Percentiles rank a stretch among this genome's conserved stretches.
Evolutionary conservation across 1,139 yeast genomes (phyloP).

Genomic region (Blastobotrys illinoisensis): DNA sequence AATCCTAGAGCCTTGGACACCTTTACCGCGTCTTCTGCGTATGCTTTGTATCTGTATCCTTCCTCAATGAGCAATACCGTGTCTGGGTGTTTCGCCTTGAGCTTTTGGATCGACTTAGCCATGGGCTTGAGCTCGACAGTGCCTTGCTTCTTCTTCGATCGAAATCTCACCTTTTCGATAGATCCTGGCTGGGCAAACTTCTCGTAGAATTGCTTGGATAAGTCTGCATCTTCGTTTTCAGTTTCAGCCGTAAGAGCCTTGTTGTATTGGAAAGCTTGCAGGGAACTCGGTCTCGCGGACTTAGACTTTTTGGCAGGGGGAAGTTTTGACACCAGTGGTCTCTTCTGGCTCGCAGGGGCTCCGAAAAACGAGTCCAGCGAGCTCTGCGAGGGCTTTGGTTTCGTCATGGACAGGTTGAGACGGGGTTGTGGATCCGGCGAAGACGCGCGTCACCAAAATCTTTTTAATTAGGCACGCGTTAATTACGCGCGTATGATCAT

Average conservation of each 20-base stretch:
- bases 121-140: slow-evolving; percentile 5
- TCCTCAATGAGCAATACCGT: slow-evolving; percentile 76
- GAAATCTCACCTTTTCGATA: slow-evolving; percentile 6
- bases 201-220: not conserved
- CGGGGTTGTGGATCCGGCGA: not conserved
- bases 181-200: slow-evolving; percentile 8
- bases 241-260: not conserved
- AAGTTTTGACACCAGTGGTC: not conserved
- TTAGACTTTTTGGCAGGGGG: not conserved
- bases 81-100: slow-evolving; percentile 56
- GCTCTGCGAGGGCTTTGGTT: not conserved
- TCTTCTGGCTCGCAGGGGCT: not conserved
- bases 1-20: slow-evolving; percentile 65
- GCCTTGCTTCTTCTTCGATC: slow-evolving; percentile 6
- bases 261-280: not conserved
- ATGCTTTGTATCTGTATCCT: slow-evolving; percentile 85
- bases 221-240: not conserved
- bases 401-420: not conserved
- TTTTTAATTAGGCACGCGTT: not conserved
- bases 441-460: not conserved
- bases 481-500: not conserved
- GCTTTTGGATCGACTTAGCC: slow-evolving; percentile 59
- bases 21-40: slow-evolving; percentile 72
- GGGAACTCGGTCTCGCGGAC: not conserved
- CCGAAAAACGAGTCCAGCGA: not conserved